phyloP scores from a whole-genome alignment of 225 moss, liverwort and hornwort genomes.

The Takakia lepidozioides region DNA sequence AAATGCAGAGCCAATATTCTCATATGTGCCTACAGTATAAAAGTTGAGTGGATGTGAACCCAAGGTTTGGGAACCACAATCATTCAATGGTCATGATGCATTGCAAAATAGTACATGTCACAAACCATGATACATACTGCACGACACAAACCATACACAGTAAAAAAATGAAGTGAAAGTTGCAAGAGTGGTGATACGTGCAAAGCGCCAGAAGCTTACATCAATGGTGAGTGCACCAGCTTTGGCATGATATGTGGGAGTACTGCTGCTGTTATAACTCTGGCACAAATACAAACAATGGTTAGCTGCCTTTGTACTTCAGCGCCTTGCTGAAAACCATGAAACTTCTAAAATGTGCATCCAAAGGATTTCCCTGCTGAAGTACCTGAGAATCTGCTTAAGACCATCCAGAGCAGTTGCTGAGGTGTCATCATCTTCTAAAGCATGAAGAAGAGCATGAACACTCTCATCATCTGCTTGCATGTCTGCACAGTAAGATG shows the following conservation, averaged over 20 bases:
- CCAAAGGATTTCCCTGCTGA: too few relatives aligned
- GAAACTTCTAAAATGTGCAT: too few relatives aligned
- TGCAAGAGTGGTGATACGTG: not conserved
- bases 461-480: conserved; percentile 99
- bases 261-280: conserved; percentile 90
- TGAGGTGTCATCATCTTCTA: conserved; percentile 78
- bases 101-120: too few relatives aligned
- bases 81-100: too few relatives aligned
- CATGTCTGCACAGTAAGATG: conserved; percentile 93
- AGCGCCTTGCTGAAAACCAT: too few relatives aligned
- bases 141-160: not conserved
- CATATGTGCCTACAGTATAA: too few relatives aligned
- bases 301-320: too few relatives aligned
- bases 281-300: conserved; percentile 19
- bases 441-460: conserved; percentile 84
- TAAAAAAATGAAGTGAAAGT: not conserved
- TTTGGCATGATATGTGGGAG: conserved; percentile 97
- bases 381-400: conserved; percentile 97
- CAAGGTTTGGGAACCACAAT: too few relatives aligned
- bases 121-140: not conserved
- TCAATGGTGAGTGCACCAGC: conserved; percentile 86
- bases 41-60: too few relatives aligned
- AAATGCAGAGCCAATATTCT: too few relatives aligned
- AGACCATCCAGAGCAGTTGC: conserved; percentile 90
- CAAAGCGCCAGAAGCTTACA: conserved; percentile 33